Base-by-base conservation (phyloP, 78 protist genomes). In the Chrysochromulina tobinii region DNA sequence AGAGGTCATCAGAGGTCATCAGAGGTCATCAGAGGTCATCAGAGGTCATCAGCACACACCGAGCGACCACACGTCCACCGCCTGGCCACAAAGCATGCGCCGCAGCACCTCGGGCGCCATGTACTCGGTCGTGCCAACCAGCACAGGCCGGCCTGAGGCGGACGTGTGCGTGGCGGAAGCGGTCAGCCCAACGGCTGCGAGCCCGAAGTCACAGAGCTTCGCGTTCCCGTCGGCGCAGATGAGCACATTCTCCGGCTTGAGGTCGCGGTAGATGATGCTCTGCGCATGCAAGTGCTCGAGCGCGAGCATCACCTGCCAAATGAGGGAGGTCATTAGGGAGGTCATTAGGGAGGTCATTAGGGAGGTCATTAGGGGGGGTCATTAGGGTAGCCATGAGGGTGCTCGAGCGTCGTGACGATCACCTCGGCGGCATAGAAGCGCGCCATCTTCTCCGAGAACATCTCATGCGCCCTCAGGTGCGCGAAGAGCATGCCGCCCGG, bases 191-290 rank as follows among this genome's bases (percentile, higher is more conserved):
- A 66, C 18, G 1, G 72, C 72, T 9, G 72, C 72, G n/a, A 66
- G 72, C 25, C 72, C 72, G n/a, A 66, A 66, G 72, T 66, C 72
- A 21, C 72, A 66, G 48, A 66, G 72, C 72, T 66, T 66, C 9
- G 18, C n/a, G 72, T 66, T 66, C 54, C 81, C 81, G 81, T 72
- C 81, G 54, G 81, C 81, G 81, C 81, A 3, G 23, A 72, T 18
- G 54, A 72, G 51, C 27, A 72, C 38, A 15, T 72, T 72, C 81
- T 72, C 81, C 23, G 81, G 81, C 54, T 72, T 72, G 51, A 72
- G 54, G 18, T 72, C 81, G 48, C 81, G 81, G 81, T 72, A 66
- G 72, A 66, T 66, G 72, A 66, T 66, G 7, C 72, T 3, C 72
- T 18, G 9, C 48, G 38, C 38, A 38, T 38, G 38, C 38, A 38